phyloP scores from a whole-genome alignment of 192 early-diverging fungal species.

The Coemansia brasiliensis region DNA sequence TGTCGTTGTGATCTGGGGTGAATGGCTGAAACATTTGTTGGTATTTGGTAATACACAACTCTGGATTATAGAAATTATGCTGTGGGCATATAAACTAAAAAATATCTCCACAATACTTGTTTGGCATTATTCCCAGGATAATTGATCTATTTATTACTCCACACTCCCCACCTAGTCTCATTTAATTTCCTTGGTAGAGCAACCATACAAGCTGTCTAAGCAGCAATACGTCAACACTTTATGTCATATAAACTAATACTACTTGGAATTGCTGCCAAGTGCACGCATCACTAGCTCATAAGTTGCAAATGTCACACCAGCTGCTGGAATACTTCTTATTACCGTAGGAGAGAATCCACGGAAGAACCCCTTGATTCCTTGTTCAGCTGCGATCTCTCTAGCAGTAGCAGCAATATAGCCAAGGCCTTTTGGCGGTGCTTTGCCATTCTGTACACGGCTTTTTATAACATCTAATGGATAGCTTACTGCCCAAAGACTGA shows the following conservation, averaged over 20 bases:
- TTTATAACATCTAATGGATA: slow-evolving; percentile 90
- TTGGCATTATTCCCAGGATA: no score
- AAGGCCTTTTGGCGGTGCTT: slow-evolving; percentile 58
- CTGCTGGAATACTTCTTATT: slow-evolving; percentile 69
- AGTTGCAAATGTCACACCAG: slow-evolving; percentile 73
- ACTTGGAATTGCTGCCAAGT: slow-evolving; percentile 3
- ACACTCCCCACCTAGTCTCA: background rate
- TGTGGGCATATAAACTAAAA: background rate
- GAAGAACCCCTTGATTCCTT: slow-evolving; percentile 64
- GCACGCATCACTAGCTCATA: slow-evolving; percentile 62
- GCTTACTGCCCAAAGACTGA: slow-evolving; percentile 78
- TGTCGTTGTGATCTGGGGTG: background rate
- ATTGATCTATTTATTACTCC: slow-evolving; percentile 18
- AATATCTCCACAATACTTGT: background rate
- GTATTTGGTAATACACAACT: background rate
- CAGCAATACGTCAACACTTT: background rate
- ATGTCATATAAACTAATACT: background rate
- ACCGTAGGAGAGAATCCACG: slow-evolving; percentile 64
- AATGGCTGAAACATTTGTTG: background rate
- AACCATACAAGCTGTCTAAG: background rate
- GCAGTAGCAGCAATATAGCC: slow-evolving; percentile 63
- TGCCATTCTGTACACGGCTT: slow-evolving; percentile 68
- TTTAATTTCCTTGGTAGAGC: no score
- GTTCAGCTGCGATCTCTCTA: slow-evolving; percentile 56
- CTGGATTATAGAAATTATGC: background rate